Conservation (phyloP, 805 yeast species). For the Saturnispora galanensis region DNA sequence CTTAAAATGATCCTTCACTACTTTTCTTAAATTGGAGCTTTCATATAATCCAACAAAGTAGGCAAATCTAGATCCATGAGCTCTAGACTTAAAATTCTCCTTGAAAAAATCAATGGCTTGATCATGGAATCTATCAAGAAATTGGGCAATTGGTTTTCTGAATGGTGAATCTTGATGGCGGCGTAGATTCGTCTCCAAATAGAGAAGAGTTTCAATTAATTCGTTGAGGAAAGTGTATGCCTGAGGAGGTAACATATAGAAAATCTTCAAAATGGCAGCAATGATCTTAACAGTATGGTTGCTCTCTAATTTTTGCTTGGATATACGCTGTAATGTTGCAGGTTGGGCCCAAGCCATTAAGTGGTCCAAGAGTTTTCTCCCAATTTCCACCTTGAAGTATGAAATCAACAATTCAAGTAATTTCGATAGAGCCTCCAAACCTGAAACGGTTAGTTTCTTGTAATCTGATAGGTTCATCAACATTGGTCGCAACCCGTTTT, state of each 20-base stretch:
- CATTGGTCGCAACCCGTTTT: conserved; percentile 92
- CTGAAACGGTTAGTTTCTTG: conserved; percentile 78
- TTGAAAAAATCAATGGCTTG: conserved; percentile 65
- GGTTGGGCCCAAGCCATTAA: conserved; percentile 94
- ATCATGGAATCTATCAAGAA: conserved; percentile 69
- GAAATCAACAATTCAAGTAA: conserved; percentile 78
- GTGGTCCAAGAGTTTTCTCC: conserved; percentile 85
- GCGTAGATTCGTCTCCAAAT: conserved; percentile 72
- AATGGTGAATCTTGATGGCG: conserved; percentile 84
- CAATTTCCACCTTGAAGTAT: conserved; percentile 94
- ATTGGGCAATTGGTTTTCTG: conserved; percentile 81
- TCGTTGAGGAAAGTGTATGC: conserved; percentile 91
- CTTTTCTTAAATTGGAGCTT: conserved; percentile 47
- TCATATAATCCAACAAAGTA: conserved; percentile 49
- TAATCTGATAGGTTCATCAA: conserved; percentile 91
- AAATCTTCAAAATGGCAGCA: conserved; percentile 81
- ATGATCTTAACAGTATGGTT: conserved; percentile 81
- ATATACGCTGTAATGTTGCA: conserved; percentile 58
- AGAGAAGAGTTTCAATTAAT: conserved; percentile 62
- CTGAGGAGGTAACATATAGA: conserved; percentile 83
- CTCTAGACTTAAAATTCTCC: conserved; percentile 53
- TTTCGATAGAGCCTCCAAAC: conserved; percentile 84
- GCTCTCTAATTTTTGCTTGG: conserved; percentile 70
- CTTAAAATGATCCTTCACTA: conserved; percentile 43
- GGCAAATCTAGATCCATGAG: conserved; percentile 56